phyloP scores from a whole-genome alignment of 768 basidiomycete genomes.

The Kwoniella sp. region DNA sequence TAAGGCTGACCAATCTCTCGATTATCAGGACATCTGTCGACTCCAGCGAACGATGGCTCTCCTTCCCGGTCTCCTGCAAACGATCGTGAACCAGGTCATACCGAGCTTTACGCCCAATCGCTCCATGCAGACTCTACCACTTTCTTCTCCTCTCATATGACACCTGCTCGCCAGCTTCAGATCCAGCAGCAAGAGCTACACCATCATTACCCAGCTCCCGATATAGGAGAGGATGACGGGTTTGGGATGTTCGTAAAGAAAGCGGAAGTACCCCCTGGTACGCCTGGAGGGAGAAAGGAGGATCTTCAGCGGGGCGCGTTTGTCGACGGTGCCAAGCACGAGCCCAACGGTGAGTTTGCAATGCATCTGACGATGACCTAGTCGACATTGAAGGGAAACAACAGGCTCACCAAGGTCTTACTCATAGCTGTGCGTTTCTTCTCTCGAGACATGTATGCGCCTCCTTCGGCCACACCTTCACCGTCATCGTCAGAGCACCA shows the following conservation, averaged over 20 bases:
- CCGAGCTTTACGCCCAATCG: conserved; percentile 15
- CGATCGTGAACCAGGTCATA: background rate
- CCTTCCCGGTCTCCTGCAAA: conserved; percentile 10
- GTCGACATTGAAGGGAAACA: no score
- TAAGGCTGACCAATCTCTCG: background rate
- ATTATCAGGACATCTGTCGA: conserved; percentile 23
- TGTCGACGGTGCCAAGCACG: conserved; percentile 29
- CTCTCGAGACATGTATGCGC: conserved; percentile 42
- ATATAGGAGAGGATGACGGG: conserved; percentile 25
- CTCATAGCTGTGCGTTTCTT: conserved; percentile 38
- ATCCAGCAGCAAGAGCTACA: background rate
- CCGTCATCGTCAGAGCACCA: background rate
- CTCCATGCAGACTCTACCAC: conserved; percentile 20
- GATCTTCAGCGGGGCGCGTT: conserved; percentile 29
- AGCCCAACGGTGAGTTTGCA: conserved; percentile 38
- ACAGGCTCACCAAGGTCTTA: background rate
- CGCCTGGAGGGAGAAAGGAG: conserved; percentile 39
- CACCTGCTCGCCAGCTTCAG: background rate
- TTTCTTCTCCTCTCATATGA: conserved; percentile 16
- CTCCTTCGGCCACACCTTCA: conserved; percentile 8
- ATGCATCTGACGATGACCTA: background rate
- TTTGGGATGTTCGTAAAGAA: conserved; percentile 26
- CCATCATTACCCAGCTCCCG: background rate
- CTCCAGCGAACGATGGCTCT: conserved; percentile 13
- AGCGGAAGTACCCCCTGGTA: conserved; percentile 36